Conservation (phyloP, 2,329 filamentous ascomycete genomes). For the Alternaria panax region DNA sequence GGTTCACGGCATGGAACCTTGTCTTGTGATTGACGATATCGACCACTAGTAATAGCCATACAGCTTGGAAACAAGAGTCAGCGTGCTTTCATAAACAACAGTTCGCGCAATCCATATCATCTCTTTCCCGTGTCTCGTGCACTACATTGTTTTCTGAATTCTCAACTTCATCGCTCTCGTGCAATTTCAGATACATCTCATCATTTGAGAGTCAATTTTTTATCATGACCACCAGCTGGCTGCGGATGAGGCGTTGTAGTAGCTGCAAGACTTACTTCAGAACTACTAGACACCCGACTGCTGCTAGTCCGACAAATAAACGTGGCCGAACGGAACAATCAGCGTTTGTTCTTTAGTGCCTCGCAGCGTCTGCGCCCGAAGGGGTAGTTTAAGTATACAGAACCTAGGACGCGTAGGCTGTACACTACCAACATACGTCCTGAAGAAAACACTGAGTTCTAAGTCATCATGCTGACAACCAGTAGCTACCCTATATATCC, state of each 20-base stretch:
- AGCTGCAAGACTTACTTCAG: neutral
- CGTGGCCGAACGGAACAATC: neutral
- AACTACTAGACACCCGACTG: neutral
- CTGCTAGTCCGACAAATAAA: neutral
- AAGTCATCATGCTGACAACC: neutral
- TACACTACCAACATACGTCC: neutral
- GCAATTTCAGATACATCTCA: neutral
- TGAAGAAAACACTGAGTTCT: neutral
- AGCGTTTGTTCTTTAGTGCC: neutral
- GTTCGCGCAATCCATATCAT: neutral
- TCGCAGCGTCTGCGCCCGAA: neutral
- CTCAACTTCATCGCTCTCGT: neutral
- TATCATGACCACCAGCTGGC: neutral
- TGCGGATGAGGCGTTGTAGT: neutral
- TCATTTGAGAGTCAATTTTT: neutral
- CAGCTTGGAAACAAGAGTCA: neutral
- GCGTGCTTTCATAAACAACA: neutral
- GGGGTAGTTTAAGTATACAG: neutral
- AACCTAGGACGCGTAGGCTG: neutral
- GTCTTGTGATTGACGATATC: neutral
- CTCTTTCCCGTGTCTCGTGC: neutral
- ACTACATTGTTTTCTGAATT: neutral
- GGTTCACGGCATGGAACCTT: neutral
- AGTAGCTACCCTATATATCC: neutral
- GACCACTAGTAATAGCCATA: neutral